Conservation (phyloP, 2,329 filamentous ascomycete genomes). For the Epichloe festucae region DNA sequence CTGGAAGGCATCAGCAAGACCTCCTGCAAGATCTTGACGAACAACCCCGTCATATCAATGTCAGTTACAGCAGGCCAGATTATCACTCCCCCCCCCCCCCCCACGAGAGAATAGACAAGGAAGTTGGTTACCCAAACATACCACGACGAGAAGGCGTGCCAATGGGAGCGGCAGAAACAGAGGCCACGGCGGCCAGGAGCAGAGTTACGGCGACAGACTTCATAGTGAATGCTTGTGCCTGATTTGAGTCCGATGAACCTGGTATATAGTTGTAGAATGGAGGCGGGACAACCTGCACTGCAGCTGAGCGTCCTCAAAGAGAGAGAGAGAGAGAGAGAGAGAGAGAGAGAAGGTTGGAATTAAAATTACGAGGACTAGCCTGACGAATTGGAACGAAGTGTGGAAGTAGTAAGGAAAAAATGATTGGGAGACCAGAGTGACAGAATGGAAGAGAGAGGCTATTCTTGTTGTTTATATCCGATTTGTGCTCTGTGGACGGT, state of each 20-base stretch:
- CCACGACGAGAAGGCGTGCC: neutral
- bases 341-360: neutral
- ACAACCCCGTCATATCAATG: too few species aligned
- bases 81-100: too few species aligned
- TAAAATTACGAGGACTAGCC: neutral
- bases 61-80: too few species aligned
- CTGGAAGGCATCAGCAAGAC: neutral
- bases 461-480: neutral
- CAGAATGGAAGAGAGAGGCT: too few species aligned
- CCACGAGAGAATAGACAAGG: too few species aligned
- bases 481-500: neutral
- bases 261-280: too few species aligned
- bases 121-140: neutral
- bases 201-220: constrained; percentile 1
- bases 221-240: neutral
- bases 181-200: neutral
- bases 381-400: neutral
- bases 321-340: neutral
- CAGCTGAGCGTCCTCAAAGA: neutral
- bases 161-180: constrained; percentile 1
- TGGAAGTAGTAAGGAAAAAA: too few species aligned
- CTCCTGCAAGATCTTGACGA: neutral
- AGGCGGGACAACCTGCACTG: neutral
- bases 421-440: neutral
- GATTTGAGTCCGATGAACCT: too few species aligned